These are phyloP conservation scores for Amylocystis lapponica DNA, from an alignment of 768 basidiomycete species.

Conservation along the genomic window DNA sequence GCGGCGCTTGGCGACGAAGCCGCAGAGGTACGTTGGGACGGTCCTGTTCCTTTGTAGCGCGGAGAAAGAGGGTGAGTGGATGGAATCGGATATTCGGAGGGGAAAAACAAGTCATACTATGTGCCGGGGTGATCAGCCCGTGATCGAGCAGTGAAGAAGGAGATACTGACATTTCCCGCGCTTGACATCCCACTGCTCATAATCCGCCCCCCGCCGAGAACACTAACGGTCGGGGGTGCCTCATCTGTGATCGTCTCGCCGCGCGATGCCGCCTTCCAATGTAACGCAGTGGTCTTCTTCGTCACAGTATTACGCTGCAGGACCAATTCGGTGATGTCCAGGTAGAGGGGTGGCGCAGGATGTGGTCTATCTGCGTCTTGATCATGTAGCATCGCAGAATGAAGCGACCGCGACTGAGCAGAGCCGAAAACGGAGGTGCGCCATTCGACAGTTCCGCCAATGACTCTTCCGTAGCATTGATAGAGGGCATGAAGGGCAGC, in stretches of 20 bases:
- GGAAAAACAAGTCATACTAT: neutral
- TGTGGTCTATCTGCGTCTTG: neutral
- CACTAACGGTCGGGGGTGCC: neutral
- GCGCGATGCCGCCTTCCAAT: neutral
- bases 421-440: constrained; percentile 33
- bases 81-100: neutral
- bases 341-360: neutral
- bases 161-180: neutral
- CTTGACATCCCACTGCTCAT: neutral
- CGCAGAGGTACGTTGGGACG: too few species aligned
- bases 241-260: neutral
- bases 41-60: neutral
- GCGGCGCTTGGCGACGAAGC: too few species aligned
- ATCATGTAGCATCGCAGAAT: constrained; percentile 10
- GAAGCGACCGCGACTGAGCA: constrained; percentile 45
- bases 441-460: constrained; percentile 27
- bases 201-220: neutral
- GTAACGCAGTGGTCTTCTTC: neutral
- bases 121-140: neutral
- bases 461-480: constrained; percentile 21
- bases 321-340: neutral
- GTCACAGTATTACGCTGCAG: neutral
- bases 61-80: neutral
- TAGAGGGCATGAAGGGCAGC: constrained; percentile 43
- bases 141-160: neutral